Percentiles rank a stretch among this genome's conserved stretches.
Evolutionary conservation across 352 stramenopile genomes (phyloP).

Genomic region (Pythium apleroticum): DNA sequence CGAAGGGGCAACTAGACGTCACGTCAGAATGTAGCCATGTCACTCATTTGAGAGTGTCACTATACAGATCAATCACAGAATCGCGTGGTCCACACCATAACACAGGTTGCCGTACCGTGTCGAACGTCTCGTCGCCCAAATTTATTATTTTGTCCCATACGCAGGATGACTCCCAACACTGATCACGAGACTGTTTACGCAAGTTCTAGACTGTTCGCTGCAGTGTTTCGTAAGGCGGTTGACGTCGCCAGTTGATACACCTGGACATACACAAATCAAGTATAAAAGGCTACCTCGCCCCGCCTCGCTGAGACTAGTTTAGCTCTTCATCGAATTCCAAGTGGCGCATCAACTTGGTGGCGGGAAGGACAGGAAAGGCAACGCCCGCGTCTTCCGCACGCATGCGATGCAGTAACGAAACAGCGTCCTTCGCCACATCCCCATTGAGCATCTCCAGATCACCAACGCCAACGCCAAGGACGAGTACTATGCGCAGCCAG

Average conservation of each 20-base stretch:
- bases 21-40: slow-evolving; percentile 10
- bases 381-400: too few species aligned
- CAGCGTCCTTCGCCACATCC: not conserved
- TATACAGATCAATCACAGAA: too few species aligned
- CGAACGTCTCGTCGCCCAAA: slow-evolving; percentile 2
- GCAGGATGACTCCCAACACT: not conserved
- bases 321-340: not conserved
- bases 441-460: not conserved
- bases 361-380: not conserved
- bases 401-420: not conserved
- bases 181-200: slow-evolving; percentile 3
- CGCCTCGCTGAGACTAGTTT: slow-evolving; percentile 11
- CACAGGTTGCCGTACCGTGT: not conserved
- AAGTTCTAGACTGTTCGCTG: slow-evolving; percentile 33
- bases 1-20: too few species aligned
- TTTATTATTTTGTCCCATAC: not conserved
- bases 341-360: not conserved
- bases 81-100: not conserved
- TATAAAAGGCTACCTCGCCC: slow-evolving; percentile 13
- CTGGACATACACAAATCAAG: slow-evolving; percentile 6
- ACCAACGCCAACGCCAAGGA: not conserved
- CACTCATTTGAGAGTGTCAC: not conserved
- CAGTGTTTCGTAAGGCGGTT: slow-evolving; percentile 12
- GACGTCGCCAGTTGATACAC: not conserved
- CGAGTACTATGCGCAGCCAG: slow-evolving; percentile 11